Evolutionary conservation across 1,139 yeast species (phyloP).

Genomic region (Taphrina pruni): DNA sequence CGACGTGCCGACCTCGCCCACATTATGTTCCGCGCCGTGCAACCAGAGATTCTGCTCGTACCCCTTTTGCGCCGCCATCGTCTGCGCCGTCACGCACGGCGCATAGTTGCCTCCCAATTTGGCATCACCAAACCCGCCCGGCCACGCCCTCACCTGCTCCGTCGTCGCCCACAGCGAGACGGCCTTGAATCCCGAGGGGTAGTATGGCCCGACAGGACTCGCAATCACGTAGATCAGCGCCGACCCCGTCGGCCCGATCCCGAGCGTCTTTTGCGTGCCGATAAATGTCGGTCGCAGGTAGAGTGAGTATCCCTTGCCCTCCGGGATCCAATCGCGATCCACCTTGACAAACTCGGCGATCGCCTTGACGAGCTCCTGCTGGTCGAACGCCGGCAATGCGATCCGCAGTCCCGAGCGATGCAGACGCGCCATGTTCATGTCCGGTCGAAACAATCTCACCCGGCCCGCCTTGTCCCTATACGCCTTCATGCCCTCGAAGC

Average conservation of each 20-base stretch:
- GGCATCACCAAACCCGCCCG: conserved; percentile 95
- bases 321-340: conserved; percentile 80
- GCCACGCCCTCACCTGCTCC: conserved; percentile 97
- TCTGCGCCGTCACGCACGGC: conserved; percentile 88
- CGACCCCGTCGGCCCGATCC: conserved; percentile 78
- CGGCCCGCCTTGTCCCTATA: conserved; percentile 65
- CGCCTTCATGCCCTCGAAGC: conserved; percentile 96
- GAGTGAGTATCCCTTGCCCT: conserved; percentile 83
- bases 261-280: conserved; percentile 85
- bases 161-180: conserved; percentile 92
- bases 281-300: conserved; percentile 93
- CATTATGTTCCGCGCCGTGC: conserved; percentile 84
- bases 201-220: conserved; percentile 93
- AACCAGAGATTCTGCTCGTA: conserved; percentile 96
- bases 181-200: conserved; percentile 91
- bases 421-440: conserved; percentile 90
- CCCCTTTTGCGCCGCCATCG: conserved; percentile 84
- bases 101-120: conserved; percentile 98
- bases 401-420: conserved; percentile 85
- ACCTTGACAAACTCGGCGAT: conserved; percentile 74
- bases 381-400: conserved; percentile 82
- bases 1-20: conserved; percentile 98
- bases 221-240: conserved; percentile 86
- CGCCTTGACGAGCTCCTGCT: conserved; percentile 73
- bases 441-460: conserved; percentile 85